These are phyloP conservation scores for Candida labiduridarum DNA, from an alignment of 1,139 yeast genomes.

Conservation along the genomic window DNA sequence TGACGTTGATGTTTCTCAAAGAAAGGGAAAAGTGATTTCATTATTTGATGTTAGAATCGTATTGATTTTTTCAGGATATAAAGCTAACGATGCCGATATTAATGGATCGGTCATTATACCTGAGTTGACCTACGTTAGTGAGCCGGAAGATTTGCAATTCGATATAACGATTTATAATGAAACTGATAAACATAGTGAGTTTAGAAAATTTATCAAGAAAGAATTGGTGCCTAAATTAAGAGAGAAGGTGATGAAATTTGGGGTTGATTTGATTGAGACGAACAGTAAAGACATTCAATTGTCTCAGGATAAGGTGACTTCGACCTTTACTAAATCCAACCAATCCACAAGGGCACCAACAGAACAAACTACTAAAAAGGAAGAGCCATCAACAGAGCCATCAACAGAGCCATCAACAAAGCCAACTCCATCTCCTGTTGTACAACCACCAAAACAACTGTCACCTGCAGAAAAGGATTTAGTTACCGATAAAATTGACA, in stretches of 20 bases:
- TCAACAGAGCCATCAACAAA: conserved; percentile 21
- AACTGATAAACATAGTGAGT: conserved; percentile 52
- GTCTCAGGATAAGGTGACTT: conserved; percentile 61
- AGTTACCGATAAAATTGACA: conserved; percentile 7
- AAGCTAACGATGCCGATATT: conserved; percentile 34
- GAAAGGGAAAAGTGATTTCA: conserved; percentile 95
- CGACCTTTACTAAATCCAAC: conserved; percentile 67
- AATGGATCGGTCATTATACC: conserved; percentile 82
- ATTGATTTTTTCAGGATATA: conserved; percentile 58
- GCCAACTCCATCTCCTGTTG: conserved; percentile 9
- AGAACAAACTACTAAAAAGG: conserved; percentile 3
- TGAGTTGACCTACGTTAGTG: conserved; percentile 94
- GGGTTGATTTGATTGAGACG: conserved; percentile 69
- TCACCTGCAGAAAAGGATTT: conserved; percentile 5
- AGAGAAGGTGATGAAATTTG: conserved; percentile 60
- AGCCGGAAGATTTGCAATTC: conserved; percentile 81
- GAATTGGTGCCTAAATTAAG: conserved; percentile 73
- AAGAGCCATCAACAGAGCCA: not conserved
- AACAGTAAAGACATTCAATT: conserved; percentile 91
- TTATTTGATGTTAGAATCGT: conserved; percentile 78
- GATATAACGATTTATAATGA: conserved; percentile 70
- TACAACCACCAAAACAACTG: too few species aligned
- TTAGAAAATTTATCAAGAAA: conserved; percentile 57
- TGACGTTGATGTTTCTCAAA: conserved; percentile 93
- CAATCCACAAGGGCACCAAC: conserved; percentile 34